Percentiles rank a stretch among this genome's conserved stretches.
Conservation (phyloP, 2,329 filamentous ascomycete species). For the Conoideocrella luteorostrata region DNA sequence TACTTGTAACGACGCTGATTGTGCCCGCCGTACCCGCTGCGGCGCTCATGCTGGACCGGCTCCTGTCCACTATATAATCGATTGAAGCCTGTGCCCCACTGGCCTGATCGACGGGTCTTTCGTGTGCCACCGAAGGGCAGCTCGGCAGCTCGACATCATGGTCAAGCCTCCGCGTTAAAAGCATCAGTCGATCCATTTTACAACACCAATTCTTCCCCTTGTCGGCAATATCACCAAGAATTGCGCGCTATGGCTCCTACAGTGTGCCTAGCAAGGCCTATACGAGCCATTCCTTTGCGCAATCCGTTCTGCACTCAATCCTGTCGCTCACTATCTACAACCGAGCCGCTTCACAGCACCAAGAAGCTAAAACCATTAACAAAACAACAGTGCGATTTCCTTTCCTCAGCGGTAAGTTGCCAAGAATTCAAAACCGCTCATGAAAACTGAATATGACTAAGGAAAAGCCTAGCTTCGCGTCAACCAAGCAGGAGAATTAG, state of each 20-base stretch:
- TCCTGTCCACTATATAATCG: too few relatives aligned
- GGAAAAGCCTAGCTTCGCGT: constrained; percentile 62
- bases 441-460: constrained; percentile 10
- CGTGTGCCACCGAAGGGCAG: not conserved
- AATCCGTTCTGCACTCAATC: constrained; percentile 1
- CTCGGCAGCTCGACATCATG: not conserved
- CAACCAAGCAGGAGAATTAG: constrained; percentile 96
- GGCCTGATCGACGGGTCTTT: constrained; percentile 3
- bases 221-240: too few relatives aligned
- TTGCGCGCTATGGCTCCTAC: constrained; percentile 17
- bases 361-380: constrained; percentile 56
- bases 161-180: not conserved
- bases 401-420: constrained; percentile 60
- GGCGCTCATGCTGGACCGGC: too few relatives aligned
- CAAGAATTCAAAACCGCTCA: too few relatives aligned
- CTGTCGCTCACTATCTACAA: constrained; percentile 8
- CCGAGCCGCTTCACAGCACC: constrained; percentile 6
- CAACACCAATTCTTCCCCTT: not conserved
- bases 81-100: too few relatives aligned
- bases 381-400: constrained; percentile 63
- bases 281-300: constrained; percentile 4
- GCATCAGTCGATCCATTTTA: not conserved
- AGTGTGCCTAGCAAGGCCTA: constrained; percentile 12
- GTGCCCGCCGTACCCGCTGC: too few relatives aligned
- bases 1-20: too few relatives aligned